phyloP scores from a whole-genome alignment of 2,329 filamentous ascomycete species.

The Escovopsis sp. region DNA sequence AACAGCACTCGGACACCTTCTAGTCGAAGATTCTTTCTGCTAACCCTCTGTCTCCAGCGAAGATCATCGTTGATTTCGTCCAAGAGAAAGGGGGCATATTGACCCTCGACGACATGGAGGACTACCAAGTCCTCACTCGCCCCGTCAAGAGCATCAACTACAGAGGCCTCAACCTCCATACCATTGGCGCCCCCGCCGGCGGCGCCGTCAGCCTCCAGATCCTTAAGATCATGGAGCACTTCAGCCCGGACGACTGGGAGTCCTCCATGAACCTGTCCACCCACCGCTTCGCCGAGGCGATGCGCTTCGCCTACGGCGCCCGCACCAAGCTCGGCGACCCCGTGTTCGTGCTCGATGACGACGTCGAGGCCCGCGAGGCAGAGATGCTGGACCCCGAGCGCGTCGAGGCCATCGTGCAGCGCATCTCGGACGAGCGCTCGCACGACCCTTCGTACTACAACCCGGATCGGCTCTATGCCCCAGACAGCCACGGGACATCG shows the following conservation, averaged over 20 bases:
- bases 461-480: constrained; percentile 47
- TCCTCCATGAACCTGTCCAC: constrained; percentile 49
- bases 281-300: constrained; percentile 75
- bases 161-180: constrained; percentile 54
- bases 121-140: constrained; percentile 56
- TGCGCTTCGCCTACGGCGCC: constrained; percentile 75
- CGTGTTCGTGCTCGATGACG: constrained; percentile 40
- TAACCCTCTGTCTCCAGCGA: constrained; percentile 31
- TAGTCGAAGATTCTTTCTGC: neutral
- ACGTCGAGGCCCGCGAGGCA: constrained; percentile 48
- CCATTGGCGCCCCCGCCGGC: constrained; percentile 60
- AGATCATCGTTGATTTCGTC: constrained; percentile 57
- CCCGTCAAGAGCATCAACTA: constrained; percentile 50
- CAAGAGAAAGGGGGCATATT: constrained; percentile 65
- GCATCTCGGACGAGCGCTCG: constrained; percentile 59
- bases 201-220: constrained; percentile 62
- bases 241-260: constrained; percentile 37
- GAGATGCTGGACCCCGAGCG: constrained; percentile 50
- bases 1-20: neutral
- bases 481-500: constrained; percentile 59
- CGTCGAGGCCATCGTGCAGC: constrained; percentile 43
- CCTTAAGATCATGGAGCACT: constrained; percentile 74
- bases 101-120: constrained; percentile 60
- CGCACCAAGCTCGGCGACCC: constrained; percentile 76
- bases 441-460: constrained; percentile 63